Conservation (phyloP, 345 rosid species). For the Aquilaria yunnanensis region DNA sequence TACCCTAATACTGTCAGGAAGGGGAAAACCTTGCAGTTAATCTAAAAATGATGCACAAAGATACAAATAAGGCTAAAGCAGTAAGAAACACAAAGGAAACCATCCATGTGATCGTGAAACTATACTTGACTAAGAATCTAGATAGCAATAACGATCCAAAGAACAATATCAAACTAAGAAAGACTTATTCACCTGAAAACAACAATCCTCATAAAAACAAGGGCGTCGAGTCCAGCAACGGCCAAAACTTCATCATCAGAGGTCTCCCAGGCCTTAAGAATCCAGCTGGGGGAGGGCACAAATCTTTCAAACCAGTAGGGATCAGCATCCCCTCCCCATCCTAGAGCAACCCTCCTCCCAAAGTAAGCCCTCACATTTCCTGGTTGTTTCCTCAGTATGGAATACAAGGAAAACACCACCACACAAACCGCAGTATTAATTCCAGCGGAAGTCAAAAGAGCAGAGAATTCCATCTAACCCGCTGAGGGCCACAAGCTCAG, state of each 20-base stretch:
- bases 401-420: slow-evolving; percentile 53
- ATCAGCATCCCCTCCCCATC: slow-evolving; percentile 23
- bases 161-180: not conserved
- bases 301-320: slow-evolving; percentile 56
- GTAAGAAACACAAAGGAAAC: not conserved
- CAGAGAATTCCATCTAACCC: slow-evolving; percentile 48
- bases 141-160: slow-evolving; percentile 3
- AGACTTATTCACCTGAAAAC: slow-evolving; percentile 54
- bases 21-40: no score
- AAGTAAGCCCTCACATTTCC: slow-evolving; percentile 60
- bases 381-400: slow-evolving; percentile 71
- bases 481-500: slow-evolving; percentile 15
- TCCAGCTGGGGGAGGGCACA: slow-evolving; percentile 82
- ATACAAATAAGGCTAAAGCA: slow-evolving; percentile 2
- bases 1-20: slow-evolving; percentile 45
- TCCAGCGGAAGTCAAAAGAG: slow-evolving; percentile 74
- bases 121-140: not conserved
- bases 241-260: slow-evolving; percentile 65
- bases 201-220: slow-evolving; percentile 63
- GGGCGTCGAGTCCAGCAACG: slow-evolving; percentile 66
- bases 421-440: slow-evolving; percentile 58
- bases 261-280: slow-evolving; percentile 76
- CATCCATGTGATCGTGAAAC: slow-evolving; percentile 5
- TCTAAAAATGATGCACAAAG: no score
- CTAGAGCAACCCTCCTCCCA: slow-evolving; percentile 48